Conservation (phyloP, 192 early-diverging fungal genomes). For the Gonapodya prolifera region DNA sequence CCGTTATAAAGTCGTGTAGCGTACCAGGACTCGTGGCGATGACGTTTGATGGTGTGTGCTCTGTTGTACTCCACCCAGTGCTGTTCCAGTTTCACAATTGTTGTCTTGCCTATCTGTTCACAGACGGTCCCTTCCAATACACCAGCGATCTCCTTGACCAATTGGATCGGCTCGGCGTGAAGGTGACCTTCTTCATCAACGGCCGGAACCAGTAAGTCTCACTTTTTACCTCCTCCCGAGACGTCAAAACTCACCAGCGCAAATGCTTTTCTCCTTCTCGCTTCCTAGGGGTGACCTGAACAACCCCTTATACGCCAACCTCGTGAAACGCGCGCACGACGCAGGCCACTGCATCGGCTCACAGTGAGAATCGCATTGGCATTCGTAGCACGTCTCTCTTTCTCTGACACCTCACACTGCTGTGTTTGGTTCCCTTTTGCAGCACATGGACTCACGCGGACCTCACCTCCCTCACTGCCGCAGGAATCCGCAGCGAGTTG, state of each 20-base stretch:
- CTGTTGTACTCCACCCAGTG: not conserved
- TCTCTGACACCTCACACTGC: not conserved
- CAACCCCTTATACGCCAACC: not conserved
- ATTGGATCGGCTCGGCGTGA: not conserved
- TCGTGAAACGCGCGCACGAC: not conserved
- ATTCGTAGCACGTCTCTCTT: not conserved
- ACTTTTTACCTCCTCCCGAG: no score
- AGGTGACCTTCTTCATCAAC: constrained; percentile 10
- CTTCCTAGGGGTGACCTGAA: not conserved
- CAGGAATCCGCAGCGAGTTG: not conserved
- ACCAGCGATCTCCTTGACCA: constrained; percentile 4
- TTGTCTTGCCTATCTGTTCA: constrained; percentile 1
- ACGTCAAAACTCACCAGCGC: not conserved
- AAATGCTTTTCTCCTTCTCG: not conserved
- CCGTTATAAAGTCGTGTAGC: not conserved
- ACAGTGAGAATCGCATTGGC: not conserved
- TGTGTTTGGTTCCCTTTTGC: no score
- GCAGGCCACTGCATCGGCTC: not conserved
- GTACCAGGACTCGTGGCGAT: not conserved
- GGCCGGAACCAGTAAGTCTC: not conserved
- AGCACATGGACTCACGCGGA: not conserved
- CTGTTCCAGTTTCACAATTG: not conserved
- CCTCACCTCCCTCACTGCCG: not conserved
- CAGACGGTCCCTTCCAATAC: constrained; percentile 9
- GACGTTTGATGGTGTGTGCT: not conserved